Evolutionary conservation across 352 stramenopile species (phyloP).

Genomic region (Phytophthora ramorum): DNA sequence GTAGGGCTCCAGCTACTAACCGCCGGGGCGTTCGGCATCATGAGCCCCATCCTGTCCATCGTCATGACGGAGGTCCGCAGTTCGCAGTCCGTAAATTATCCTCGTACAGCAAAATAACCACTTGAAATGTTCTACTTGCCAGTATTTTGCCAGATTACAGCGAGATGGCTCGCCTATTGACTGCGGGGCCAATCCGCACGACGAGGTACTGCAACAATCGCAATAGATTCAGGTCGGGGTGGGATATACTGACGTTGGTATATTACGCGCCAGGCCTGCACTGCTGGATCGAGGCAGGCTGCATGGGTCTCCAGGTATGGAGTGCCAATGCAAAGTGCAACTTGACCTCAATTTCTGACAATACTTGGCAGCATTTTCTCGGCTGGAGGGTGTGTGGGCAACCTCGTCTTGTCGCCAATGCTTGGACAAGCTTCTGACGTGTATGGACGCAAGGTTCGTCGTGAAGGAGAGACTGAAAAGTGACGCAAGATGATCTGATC

Average conservation of each 20-base stretch:
- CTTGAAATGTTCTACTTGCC: neutral
- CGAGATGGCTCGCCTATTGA: constrained; percentile 57
- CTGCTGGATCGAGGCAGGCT: constrained; percentile 66
- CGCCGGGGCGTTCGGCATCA: constrained; percentile 66
- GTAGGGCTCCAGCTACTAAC: constrained; percentile 57
- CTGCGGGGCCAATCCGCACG: constrained; percentile 55
- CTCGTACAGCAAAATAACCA: neutral
- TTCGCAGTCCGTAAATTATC: constrained; percentile 1
- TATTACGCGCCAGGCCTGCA: constrained; percentile 44
- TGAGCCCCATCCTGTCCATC: constrained; percentile 72
- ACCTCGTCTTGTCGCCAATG: constrained; percentile 71
- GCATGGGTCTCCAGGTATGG: constrained; percentile 69
- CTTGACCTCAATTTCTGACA: neutral
- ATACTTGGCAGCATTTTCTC: constrained; percentile 54
- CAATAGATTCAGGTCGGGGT: neutral
- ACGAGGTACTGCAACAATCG: constrained; percentile 25
- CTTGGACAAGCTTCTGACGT: constrained; percentile 71
- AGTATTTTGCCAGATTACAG: constrained; percentile 78
- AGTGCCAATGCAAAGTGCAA: neutral
- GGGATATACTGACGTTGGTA: constrained; percentile 3
- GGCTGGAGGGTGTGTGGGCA: constrained; percentile 54
- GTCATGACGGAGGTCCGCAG: constrained; percentile 65
- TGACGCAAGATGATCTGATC: neutral
- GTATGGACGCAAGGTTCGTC: constrained; percentile 72
- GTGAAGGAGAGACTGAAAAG: neutral